A percentile compares a stretch with the other conserved stretches of the same genome.
These are phyloP conservation scores for Cladophialophora bantiana DNA, from an alignment of 2,329 filamentous ascomycete species.

Conservation along the genomic window DNA sequence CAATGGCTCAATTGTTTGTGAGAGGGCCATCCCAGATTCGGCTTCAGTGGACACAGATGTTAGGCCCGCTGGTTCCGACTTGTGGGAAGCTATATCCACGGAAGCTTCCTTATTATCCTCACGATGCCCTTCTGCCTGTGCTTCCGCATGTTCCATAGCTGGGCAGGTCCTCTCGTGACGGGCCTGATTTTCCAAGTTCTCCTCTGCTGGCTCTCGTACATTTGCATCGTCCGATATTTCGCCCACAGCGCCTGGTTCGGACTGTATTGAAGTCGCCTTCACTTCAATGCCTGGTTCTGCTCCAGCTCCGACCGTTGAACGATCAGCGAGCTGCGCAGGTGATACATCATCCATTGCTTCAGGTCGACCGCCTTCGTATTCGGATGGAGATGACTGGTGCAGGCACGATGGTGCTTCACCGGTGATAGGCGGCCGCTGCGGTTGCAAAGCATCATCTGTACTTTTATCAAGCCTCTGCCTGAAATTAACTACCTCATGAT, in stretches of 20 bases:
- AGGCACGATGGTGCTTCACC: too few relatives aligned
- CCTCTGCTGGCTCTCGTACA: background rate
- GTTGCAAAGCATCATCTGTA: background rate
- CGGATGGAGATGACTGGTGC: background rate
- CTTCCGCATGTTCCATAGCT: background rate
- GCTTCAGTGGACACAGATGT: background rate
- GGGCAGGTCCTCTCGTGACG: background rate
- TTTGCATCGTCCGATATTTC: slow-evolving; percentile 3
- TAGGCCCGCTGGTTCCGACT: background rate
- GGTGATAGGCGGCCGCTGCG: background rate
- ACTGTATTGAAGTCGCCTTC: background rate
- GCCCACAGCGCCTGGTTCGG: background rate
- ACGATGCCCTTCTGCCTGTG: background rate
- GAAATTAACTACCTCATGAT: background rate
- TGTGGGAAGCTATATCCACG: background rate
- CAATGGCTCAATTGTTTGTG: background rate
- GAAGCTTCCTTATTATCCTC: background rate
- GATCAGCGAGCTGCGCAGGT: background rate
- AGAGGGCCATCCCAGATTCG: background rate
- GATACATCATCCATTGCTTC: background rate
- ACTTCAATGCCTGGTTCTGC: background rate
- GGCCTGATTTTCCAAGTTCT: background rate
- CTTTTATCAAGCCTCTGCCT: background rate
- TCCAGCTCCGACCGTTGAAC: background rate
- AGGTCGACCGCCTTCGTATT: background rate